Conservation (phyloP, 2,329 filamentous ascomycete genomes). For the Aspergillus clavatus region DNA sequence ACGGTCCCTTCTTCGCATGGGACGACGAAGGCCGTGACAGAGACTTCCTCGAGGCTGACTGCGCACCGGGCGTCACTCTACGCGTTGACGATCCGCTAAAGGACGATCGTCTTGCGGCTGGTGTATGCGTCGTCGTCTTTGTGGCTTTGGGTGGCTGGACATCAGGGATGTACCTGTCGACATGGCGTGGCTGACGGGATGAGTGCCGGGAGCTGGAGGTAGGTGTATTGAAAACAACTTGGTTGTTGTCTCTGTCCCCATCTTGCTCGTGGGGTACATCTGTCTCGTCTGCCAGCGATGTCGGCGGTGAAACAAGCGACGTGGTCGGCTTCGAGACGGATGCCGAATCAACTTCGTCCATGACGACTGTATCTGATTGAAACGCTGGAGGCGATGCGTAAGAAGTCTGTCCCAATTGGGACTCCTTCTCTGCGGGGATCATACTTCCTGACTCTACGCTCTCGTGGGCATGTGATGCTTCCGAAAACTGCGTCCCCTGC, state of each 20-base stretch:
- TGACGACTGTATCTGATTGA: constrained; percentile 30
- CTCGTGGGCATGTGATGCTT: constrained; percentile 4
- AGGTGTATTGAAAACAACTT: constrained; percentile 31
- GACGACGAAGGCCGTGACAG: constrained; percentile 36
- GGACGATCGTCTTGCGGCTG: constrained; percentile 21
- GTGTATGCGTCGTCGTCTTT: constrained; percentile 22
- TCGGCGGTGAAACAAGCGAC: constrained; percentile 43
- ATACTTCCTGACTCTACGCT: constrained; percentile 11
- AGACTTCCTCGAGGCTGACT: constrained; percentile 28
- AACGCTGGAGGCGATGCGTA: constrained; percentile 38
- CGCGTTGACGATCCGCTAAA: constrained; percentile 16
- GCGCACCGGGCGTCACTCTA: constrained; percentile 26
- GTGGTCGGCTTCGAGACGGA: constrained; percentile 30
- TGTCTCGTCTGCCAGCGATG: constrained; percentile 40
- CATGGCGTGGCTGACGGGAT: constrained; percentile 41
- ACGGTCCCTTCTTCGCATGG: constrained; percentile 34
- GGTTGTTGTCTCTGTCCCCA: constrained; percentile 27
- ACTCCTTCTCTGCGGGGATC: constrained; percentile 16
- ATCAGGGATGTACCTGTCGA: constrained; percentile 38
- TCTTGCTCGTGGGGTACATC: constrained; percentile 32
- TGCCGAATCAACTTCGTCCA: constrained; percentile 24
- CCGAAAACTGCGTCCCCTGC: too few relatives aligned
- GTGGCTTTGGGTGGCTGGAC: constrained; percentile 19
- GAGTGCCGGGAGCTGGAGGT: constrained; percentile 41
- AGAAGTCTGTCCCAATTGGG: constrained; percentile 21